Conservation (phyloP, 305 asterid species). For the Solanum hybrid region DNA sequence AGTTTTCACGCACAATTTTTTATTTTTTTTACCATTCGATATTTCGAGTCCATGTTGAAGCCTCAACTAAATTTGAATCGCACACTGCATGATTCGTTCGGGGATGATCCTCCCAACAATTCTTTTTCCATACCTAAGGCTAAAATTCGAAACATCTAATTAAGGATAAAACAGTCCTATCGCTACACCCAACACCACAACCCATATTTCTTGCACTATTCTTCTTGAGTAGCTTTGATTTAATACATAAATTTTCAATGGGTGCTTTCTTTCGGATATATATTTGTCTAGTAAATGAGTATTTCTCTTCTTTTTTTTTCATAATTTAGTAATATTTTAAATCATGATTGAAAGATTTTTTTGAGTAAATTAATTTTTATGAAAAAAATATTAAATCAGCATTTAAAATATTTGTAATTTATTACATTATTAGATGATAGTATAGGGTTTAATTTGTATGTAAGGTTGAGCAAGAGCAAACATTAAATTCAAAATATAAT, state of each 20-base stretch:
- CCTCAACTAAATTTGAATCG: not conserved
- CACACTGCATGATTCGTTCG: too few relatives aligned
- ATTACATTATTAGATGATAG: not conserved
- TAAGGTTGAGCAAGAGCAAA: not conserved
- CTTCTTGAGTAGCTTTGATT: not conserved
- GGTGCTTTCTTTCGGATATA: not conserved
- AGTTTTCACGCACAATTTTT: not conserved
- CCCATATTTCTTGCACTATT: not conserved
- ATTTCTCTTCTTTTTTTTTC: not conserved
- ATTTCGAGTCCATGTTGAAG: not conserved
- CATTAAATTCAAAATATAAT: not conserved
- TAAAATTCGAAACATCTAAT: not conserved
- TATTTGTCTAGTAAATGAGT: not conserved
- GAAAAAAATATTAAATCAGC: not conserved
- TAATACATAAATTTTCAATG: not conserved
- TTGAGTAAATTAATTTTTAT: not conserved
- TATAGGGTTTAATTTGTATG: not conserved
- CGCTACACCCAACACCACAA: not conserved
- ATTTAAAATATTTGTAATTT: not conserved
- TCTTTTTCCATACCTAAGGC: not conserved
- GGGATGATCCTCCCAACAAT: too few relatives aligned
- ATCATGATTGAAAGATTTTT: not conserved
- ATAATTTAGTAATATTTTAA: not conserved
- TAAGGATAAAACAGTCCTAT: not conserved
- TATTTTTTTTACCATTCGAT: not conserved